Evolutionary conservation across 2,329 filamentous ascomycete species (phyloP), one percentile per base, ranked within the genome.

Genomic region (Trichoderma oligosporum): DNA sequence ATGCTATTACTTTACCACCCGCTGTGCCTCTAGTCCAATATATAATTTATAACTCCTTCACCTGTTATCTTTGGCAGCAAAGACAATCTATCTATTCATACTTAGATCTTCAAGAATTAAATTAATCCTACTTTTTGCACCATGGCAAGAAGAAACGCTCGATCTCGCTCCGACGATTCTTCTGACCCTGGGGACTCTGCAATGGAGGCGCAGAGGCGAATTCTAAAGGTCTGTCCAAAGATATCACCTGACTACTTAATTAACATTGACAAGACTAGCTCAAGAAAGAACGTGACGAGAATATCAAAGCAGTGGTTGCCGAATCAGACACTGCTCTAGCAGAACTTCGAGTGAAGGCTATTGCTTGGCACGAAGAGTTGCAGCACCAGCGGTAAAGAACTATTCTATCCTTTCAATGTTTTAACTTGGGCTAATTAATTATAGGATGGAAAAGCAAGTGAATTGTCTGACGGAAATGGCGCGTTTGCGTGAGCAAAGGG

Each of bases 201-300:
- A 2, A 42, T 67, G 11, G 60, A 64, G 47, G 62, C 64, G 2
- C 67, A 72, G 20, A 61, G 65, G n/a, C 65, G 66, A 5, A 65
- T 71, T 24, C 27, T 60, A 2, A 60, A 67, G 61, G 70, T 67
- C 60, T 7, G 35, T 38, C 9, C 11, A n/a, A 16, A 18, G 18
- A 38, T n/a, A 2, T 2, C 1, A 20, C 3, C 7, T 25, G 20
- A n/a, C n/a, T n/a, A n/a, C n/a, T n/a, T n/a, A n/a, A n/a, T n/a
- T n/a, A n/a, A n/a, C n/a, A 7, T 31, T 62, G 1, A 66, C 5
- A 8, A n/a, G 8, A 12, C 1, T 12, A 73, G 71, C 54, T 73
- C 7, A 71, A 68, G 35, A 67, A 57, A 16, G 62, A 70, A 35
- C 67, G 70, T n/a, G 63, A 66, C 35, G 61, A 64, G 25, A 63